phyloP scores from a whole-genome alignment of 768 basidiomycete genomes.

The Russula virescens region DNA sequence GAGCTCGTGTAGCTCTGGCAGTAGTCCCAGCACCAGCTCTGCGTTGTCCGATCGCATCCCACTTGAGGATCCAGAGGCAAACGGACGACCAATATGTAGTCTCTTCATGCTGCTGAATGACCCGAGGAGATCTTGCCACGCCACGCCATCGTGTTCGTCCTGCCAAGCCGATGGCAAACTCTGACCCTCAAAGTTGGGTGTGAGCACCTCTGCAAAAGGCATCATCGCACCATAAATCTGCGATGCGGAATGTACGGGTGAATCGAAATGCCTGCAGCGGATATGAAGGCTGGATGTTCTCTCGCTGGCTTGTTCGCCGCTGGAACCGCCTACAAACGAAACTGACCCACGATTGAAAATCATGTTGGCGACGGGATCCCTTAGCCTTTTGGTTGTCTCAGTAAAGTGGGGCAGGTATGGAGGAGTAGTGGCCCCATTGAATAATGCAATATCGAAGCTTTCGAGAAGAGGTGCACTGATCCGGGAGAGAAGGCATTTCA shows the following conservation, averaged over 20 bases:
- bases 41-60: background rate
- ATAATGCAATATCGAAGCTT: background rate
- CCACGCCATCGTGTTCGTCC: background rate
- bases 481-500: background rate
- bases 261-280: slow-evolving; percentile 1
- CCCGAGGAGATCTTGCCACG: background rate
- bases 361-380: background rate
- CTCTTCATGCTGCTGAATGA: background rate
- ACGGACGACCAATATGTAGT: background rate
- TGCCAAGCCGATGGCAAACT: background rate
- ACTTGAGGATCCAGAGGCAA: background rate
- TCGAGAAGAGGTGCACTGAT: background rate
- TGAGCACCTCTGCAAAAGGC: background rate
- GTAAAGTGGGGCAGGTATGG: background rate
- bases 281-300: background rate
- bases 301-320: background rate
- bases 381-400: background rate
- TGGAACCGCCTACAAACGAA: background rate
- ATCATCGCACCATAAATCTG: background rate
- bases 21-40: no score
- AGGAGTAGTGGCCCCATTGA: background rate
- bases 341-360: background rate
- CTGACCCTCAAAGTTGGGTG: background rate
- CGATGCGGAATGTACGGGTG: background rate
- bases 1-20: no score